These are phyloP conservation scores for Lyophyllum atratum DNA, from an alignment of 768 basidiomycete genomes.

Conservation along the genomic window DNA sequence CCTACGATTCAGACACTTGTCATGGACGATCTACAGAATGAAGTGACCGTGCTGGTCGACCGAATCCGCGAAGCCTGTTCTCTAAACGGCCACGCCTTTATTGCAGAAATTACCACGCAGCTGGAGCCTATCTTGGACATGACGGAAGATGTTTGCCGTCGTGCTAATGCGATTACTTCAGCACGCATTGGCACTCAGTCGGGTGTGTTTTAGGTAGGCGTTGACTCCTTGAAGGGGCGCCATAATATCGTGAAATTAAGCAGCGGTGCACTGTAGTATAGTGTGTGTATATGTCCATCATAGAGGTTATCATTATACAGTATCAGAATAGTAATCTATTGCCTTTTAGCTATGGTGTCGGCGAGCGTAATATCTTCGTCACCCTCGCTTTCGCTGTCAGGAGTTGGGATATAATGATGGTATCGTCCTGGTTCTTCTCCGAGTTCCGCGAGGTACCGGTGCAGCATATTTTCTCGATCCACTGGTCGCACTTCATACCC, in stretches of 20 bases:
- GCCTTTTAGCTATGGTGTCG: conserved; percentile 1
- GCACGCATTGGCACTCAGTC: neutral
- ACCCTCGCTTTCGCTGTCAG: conserved; percentile 43
- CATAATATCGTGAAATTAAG: neutral
- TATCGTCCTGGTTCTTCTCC: conserved; percentile 64
- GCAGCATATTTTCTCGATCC: conserved; percentile 66
- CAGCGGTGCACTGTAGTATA: neutral
- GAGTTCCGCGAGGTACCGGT: conserved; percentile 52
- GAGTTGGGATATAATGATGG: conserved; percentile 65
- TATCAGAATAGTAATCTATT: neutral
- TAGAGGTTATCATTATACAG: neutral
- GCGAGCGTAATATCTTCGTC: conserved; percentile 33
- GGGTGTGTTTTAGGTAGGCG: neutral
- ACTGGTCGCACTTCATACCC: conserved; percentile 73
- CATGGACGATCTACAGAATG: conserved; percentile 22
- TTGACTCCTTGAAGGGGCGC: neutral
- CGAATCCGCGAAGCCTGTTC: conserved; percentile 23
- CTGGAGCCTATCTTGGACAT: conserved; percentile 31
- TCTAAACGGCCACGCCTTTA: conserved; percentile 23
- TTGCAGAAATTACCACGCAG: conserved; percentile 26
- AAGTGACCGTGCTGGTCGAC: conserved; percentile 25
- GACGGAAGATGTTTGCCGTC: conserved; percentile 30
- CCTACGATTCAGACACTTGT: conserved; percentile 14
- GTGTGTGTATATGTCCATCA: neutral
- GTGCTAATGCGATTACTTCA: conserved; percentile 23